These are phyloP conservation scores for Phytophthora tentaculata DNA, from an alignment of 352 stramenopile genomes.

Conservation along the genomic window DNA sequence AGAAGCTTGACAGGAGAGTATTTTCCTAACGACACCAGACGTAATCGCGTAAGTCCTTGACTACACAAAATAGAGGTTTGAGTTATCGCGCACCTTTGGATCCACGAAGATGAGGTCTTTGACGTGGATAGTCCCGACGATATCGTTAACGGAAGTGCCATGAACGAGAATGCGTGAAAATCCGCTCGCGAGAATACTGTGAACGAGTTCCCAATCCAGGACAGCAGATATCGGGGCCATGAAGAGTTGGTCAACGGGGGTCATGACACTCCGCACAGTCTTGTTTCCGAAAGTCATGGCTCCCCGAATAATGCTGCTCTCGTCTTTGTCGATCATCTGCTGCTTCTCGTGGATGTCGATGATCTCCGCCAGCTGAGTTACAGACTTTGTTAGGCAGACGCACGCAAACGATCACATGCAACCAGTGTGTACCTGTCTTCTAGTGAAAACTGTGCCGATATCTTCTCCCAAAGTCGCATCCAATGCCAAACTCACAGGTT, in stretches of 20 bases:
- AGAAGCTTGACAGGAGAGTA: slow-evolving; percentile 67
- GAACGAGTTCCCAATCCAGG: slow-evolving; percentile 86
- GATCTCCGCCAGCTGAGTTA: slow-evolving; percentile 93
- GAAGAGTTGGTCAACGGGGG: slow-evolving; percentile 93
- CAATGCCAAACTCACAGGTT: slow-evolving; percentile 93
- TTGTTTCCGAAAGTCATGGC: slow-evolving; percentile 95
- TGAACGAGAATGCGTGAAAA: slow-evolving; percentile 96
- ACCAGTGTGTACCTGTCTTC: slow-evolving; percentile 53
- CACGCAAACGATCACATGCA: background rate
- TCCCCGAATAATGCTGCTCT: slow-evolving; percentile 94
- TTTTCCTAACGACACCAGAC: slow-evolving; percentile 47
- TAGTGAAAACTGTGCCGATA: slow-evolving; percentile 96
- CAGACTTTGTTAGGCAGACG: slow-evolving; percentile 1
- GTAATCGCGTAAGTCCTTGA: slow-evolving; percentile 42
- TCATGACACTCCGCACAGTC: slow-evolving; percentile 94
- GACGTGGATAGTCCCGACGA: slow-evolving; percentile 97
- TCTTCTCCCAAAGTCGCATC: slow-evolving; percentile 94
- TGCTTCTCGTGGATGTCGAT: slow-evolving; percentile 97
- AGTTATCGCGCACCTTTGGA: slow-evolving; percentile 87
- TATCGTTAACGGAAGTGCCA: slow-evolving; percentile 83
- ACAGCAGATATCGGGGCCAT: slow-evolving; percentile 91
- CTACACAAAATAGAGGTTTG: no score
- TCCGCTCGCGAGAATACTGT: slow-evolving; percentile 95
- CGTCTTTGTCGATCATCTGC: slow-evolving; percentile 94
- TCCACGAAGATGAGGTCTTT: slow-evolving; percentile 99